phyloP scores from a whole-genome alignment of 129 eudicot species.

The Lactuca saligna region DNA sequence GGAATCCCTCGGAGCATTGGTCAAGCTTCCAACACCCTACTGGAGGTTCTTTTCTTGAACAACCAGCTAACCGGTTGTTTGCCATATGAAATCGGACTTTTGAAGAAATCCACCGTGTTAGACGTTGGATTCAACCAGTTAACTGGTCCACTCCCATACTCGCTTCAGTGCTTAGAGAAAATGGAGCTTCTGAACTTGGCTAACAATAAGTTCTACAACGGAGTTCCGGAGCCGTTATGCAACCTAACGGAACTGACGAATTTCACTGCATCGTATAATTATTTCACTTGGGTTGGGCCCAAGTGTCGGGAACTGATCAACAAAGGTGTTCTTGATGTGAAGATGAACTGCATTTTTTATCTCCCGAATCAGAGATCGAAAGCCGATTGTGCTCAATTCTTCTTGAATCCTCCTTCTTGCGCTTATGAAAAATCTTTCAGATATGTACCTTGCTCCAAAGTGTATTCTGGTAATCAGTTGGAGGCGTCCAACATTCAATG shows the following conservation, averaged over 20 bases:
- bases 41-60: conserved; percentile 1
- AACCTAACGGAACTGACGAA: conserved; percentile 19
- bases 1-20: conserved; percentile 45
- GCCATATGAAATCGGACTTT: conserved; percentile 40
- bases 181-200: conserved; percentile 36
- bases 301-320: conserved; percentile 33
- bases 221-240: conserved; percentile 44
- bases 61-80: conserved; percentile 44
- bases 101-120: conserved; percentile 25
- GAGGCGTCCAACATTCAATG: not conserved
- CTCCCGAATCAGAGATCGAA: conserved; percentile 39
- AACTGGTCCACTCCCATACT: conserved; percentile 39
- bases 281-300: conserved; percentile 45
- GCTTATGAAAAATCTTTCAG: not conserved
- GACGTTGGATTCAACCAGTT: conserved; percentile 36
- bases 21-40: conserved; percentile 18
- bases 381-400: conserved; percentile 38
- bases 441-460: conserved; percentile 21
- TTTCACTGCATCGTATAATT: conserved; percentile 34
- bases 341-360: conserved; percentile 47
- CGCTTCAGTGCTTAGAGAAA: conserved; percentile 26
- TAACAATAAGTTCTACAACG: conserved; percentile 23
- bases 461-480: not conserved
- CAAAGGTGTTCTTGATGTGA: conserved; percentile 26
- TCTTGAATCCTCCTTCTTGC: conserved; percentile 15